These are phyloP conservation scores for Gillenia trifoliata DNA, from an alignment of 306 rosid species.

Conservation along the genomic window DNA sequence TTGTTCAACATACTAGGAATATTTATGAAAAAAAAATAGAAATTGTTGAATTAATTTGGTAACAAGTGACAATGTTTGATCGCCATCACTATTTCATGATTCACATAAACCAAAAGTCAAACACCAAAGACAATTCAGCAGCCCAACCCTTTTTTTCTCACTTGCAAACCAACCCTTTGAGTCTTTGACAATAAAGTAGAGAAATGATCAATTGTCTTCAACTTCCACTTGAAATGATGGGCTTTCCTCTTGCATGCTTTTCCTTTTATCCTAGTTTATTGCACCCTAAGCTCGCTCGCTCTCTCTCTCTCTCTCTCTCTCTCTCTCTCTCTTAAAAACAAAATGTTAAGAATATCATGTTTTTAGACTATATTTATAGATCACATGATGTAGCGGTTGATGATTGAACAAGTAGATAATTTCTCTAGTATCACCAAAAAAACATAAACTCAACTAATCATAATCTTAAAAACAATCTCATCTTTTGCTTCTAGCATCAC, in stretches of 20 bases:
- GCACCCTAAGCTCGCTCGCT: no score
- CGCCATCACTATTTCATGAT: slow-evolving; percentile 5
- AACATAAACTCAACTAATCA: neutral
- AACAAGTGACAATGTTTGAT: neutral
- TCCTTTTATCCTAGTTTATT: neutral
- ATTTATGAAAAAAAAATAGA: no score
- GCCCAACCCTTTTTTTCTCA: neutral
- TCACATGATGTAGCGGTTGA: no score
- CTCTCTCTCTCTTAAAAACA: no score
- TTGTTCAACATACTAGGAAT: neutral
- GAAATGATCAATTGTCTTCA: neutral
- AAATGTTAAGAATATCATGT: no score
- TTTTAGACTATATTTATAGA: no score
- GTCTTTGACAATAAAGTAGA: neutral
- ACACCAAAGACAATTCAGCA: neutral
- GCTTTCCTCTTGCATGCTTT: neutral
- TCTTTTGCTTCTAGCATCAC: neutral
- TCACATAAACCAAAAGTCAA: slow-evolving; percentile 3
- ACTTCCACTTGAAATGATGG: neutral
- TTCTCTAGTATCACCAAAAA: no score
- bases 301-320: no score
- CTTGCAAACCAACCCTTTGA: neutral
- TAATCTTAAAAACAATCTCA: neutral
- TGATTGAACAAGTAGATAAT: no score
- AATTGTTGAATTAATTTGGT: no score